These are phyloP conservation scores for Sclerotinia sclerotiorum DNA, from an alignment of 2,329 filamentous ascomycete genomes.

Conservation along the genomic window DNA sequence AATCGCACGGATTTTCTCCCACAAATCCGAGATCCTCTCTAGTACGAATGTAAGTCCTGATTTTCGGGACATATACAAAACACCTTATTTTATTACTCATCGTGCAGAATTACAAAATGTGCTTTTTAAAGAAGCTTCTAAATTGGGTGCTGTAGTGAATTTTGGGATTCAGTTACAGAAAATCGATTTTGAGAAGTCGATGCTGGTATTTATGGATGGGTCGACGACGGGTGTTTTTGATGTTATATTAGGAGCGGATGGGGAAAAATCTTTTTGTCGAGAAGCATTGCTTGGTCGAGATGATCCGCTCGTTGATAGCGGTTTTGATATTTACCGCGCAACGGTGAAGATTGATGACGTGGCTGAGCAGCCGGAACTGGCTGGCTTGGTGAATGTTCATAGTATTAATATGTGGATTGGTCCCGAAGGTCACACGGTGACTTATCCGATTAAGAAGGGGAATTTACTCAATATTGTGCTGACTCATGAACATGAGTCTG, in stretches of 20 bases:
- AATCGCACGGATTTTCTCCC: not conserved
- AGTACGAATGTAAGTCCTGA: not conserved
- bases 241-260: slow-evolving; percentile 9
- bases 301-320: not conserved
- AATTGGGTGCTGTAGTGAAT: not conserved
- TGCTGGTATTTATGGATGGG: not conserved
- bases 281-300: not conserved
- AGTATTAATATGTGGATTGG: slow-evolving; percentile 7
- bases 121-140: not conserved
- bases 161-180: not conserved
- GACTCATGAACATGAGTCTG: not conserved
- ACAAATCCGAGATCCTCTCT: slow-evolving; percentile 2
- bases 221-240: not conserved
- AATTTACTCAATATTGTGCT: slow-evolving; percentile 1
- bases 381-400: not conserved
- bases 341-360: not conserved
- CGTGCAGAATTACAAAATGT: not conserved
- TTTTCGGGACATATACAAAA: not conserved
- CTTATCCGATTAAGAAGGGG: slow-evolving; percentile 2
- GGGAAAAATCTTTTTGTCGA: slow-evolving; percentile 14
- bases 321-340: slow-evolving; percentile 1
- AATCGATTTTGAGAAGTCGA: not conserved
- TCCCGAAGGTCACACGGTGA: slow-evolving; percentile 1
- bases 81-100: slow-evolving; percentile 2
- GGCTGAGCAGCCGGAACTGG: not conserved